These are phyloP conservation scores for Casaregolazyma lundiana DNA, from an alignment of 1,139 yeast genomes.

Conservation along the genomic window DNA sequence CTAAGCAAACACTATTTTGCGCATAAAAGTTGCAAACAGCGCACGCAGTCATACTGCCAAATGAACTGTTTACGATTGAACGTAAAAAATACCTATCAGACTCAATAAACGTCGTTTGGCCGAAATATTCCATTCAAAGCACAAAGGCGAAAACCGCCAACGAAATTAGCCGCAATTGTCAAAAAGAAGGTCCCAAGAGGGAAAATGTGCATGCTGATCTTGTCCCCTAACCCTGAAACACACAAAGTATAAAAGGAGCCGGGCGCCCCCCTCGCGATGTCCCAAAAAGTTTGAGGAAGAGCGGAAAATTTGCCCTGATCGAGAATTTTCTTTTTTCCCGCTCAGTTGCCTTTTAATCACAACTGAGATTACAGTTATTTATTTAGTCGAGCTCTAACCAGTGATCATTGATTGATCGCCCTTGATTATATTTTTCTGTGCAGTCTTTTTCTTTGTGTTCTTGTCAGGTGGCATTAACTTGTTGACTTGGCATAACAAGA, in stretches of 20 bases:
- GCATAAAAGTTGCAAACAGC: too few species aligned
- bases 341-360: neutral
- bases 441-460: neutral
- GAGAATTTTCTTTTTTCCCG: constrained; percentile 6
- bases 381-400: neutral
- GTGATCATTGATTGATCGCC: constrained; percentile 13
- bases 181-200: constrained; percentile 2
- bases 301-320: constrained; percentile 1
- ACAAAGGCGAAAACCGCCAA: constrained; percentile 1
- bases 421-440: neutral
- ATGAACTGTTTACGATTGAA: too few species aligned
- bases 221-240: constrained; percentile 12
- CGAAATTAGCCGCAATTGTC: neutral
- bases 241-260: constrained; percentile 12
- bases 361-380: constrained; percentile 2
- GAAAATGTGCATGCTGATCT: constrained; percentile 3
- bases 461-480: constrained; percentile 29
- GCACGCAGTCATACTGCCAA: neutral
- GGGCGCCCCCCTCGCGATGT: constrained; percentile 8
- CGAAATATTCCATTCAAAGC: too few species aligned
- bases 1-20: too few species aligned
- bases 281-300: constrained; percentile 2
- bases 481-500: constrained; percentile 25
- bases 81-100: too few species aligned
- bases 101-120: neutral